Evolutionary conservation across 805 yeast genomes (phyloP).

Genomic region (Kazachstania kunashirensis): DNA sequence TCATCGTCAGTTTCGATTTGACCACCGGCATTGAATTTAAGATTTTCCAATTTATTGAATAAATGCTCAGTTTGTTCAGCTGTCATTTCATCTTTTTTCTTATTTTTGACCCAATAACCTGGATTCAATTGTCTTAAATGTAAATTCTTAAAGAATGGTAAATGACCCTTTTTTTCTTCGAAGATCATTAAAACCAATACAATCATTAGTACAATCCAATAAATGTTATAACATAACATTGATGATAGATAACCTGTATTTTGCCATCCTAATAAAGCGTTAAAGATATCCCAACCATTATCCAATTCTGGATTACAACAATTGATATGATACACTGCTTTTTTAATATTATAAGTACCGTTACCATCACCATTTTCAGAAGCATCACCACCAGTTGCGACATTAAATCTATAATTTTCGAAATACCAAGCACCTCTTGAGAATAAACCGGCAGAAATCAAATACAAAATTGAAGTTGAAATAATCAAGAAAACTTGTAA

Average conservation of each 20-base stretch:
- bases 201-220: slow-evolving; percentile 67
- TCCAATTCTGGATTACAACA: slow-evolving; percentile 91
- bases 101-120: slow-evolving; percentile 59
- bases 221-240: slow-evolving; percentile 75
- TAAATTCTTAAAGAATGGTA: slow-evolving; percentile 53
- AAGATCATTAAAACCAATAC: slow-evolving; percentile 53
- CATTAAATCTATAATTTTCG: slow-evolving; percentile 55
- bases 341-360: slow-evolving; percentile 78
- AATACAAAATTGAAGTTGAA: slow-evolving; percentile 81
- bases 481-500: slow-evolving; percentile 77
- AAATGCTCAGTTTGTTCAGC: slow-evolving; percentile 44
- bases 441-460: slow-evolving; percentile 86
- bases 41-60: slow-evolving; percentile 36
- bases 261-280: slow-evolving; percentile 93
- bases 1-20: slow-evolving; percentile 8
- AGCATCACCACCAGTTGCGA: slow-evolving; percentile 85
- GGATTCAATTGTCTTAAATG: slow-evolving; percentile 53
- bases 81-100: slow-evolving; percentile 50
- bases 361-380: slow-evolving; percentile 90
- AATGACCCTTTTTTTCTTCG: slow-evolving; percentile 78
- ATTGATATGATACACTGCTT: slow-evolving; percentile 90
- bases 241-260: slow-evolving; percentile 93
- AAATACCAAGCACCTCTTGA: slow-evolving; percentile 91
- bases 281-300: slow-evolving; percentile 96
- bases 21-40: slow-evolving; percentile 32